These are phyloP conservation scores for Solanum etuberosum DNA, from an alignment of 257 asterid genomes.

Conservation along the genomic window DNA sequence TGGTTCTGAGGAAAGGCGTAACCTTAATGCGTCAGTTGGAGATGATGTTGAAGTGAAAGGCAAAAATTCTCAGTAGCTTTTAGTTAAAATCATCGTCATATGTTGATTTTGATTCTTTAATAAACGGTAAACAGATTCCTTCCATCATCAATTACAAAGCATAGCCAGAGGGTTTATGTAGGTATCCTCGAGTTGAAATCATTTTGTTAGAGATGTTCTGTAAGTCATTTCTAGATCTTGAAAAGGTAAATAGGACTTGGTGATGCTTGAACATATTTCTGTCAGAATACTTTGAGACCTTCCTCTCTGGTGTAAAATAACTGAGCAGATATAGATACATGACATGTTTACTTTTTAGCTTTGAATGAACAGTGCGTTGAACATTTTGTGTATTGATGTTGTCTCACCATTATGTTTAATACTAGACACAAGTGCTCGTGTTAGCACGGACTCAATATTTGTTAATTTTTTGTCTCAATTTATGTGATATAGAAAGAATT, in stretches of 20 bases:
- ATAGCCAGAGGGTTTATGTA: neutral
- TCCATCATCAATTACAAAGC: neutral
- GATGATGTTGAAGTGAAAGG: slow-evolving; percentile 29
- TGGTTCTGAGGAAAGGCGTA: slow-evolving; percentile 65
- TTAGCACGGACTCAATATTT: neutral
- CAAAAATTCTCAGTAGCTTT: slow-evolving; percentile 23
- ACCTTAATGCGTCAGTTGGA: slow-evolving; percentile 28
- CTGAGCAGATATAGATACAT: neutral
- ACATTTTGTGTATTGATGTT: neutral
- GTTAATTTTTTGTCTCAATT: too few relatives aligned
- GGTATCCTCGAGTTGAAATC: neutral
- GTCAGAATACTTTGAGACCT: neutral
- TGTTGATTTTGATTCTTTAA: neutral
- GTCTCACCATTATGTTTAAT: neutral
- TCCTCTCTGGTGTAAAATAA: neutral
- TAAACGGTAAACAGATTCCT: neutral
- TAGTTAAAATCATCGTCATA: neutral
- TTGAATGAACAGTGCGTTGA: neutral
- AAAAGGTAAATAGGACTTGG: neutral
- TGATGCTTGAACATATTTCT: neutral
- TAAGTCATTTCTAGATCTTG: neutral
- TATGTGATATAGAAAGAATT: neutral
- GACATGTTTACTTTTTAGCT: neutral
- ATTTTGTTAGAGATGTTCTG: neutral
- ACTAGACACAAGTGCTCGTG: neutral